Conservation (phyloP, 164 flowering plant genomes). For the Saururus chinensis region DNA sequence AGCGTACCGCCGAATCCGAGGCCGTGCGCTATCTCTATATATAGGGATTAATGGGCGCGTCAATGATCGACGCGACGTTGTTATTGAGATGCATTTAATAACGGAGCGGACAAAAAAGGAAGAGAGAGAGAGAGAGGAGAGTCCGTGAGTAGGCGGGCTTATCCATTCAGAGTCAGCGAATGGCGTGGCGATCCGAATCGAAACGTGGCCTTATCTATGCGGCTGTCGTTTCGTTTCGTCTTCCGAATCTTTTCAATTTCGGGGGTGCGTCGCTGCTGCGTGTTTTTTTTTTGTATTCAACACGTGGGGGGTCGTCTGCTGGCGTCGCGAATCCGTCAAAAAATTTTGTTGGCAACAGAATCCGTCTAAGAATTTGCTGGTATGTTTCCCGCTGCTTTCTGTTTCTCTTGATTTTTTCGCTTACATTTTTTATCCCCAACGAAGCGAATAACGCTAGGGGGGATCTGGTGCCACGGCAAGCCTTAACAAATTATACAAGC, state of each 20-base stretch:
- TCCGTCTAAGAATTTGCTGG: neutral
- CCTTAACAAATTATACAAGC: too few relatives aligned
- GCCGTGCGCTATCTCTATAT: neutral
- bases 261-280: neutral
- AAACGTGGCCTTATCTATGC: neutral
- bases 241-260: neutral
- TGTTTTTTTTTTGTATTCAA: neutral
- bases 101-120: neutral
- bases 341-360: neutral
- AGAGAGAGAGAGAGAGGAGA: neutral
- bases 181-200: neutral
- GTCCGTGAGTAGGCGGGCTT: neutral
- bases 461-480: too few relatives aligned
- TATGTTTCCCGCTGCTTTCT: too few relatives aligned
- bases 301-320: neutral
- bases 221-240: neutral
- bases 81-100: neutral
- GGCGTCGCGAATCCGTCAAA: neutral
- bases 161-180: neutral
- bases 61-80: neutral
- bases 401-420: too few relatives aligned
- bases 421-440: too few relatives aligned
- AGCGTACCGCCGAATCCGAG: neutral
- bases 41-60: neutral
- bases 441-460: too few relatives aligned